Base-by-base conservation (phyloP, 352 stramenopile species). In the Pythium coloratum region DNA sequence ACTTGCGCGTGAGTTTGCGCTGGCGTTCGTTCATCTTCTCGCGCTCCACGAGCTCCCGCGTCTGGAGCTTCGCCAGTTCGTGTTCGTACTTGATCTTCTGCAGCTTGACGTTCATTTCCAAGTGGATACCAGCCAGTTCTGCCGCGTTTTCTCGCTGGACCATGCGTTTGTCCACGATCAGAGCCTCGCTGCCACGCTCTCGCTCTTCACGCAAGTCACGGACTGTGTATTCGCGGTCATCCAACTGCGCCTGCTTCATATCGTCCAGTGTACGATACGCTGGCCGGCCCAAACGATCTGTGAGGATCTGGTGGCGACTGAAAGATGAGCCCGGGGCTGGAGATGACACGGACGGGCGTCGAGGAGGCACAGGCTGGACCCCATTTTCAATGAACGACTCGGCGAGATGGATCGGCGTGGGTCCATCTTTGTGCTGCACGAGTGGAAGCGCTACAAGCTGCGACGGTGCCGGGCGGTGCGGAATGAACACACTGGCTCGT, bases 91-190 rank as follows among this genome's bases (percentile, higher is more conserved):
- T 74, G 42, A 83, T 75, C 26, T 81, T 77, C 33, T 91, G 82
- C 16, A 92, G 67, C 57, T 90, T 88, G 56, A 91, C 81, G 59
- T 89, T 73, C 28, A 91, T 80, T 12, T 89, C 80, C 26, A 92
- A 67, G 59, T 86, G 82, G 34, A 85, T 80, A 1, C 73, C 75
- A 1, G 83, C 80, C n/a, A 82, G 60, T 59, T 87, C 77, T 3
- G 75, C 85, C 0, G 77, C 77, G 59, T 84, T 71, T 38, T 91
- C 84, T 9, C 82, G 75, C 63, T 92, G 81, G 6, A 86, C 55
- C 72, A 89, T 89, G 18, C 79, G 76, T 14, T 77, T 80, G 67
- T 94, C 84, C 44, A 92, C 78, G 53, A 91, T 88, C 20, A 81
- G 65, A 24, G 82, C 84, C 47, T 90, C 78, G 46, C 80, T 83